Evolutionary conservation across 78 protist genomes (phyloP), one percentile per base, ranked within the genome.

Genomic region (Carpediemonas membranifera): DNA sequence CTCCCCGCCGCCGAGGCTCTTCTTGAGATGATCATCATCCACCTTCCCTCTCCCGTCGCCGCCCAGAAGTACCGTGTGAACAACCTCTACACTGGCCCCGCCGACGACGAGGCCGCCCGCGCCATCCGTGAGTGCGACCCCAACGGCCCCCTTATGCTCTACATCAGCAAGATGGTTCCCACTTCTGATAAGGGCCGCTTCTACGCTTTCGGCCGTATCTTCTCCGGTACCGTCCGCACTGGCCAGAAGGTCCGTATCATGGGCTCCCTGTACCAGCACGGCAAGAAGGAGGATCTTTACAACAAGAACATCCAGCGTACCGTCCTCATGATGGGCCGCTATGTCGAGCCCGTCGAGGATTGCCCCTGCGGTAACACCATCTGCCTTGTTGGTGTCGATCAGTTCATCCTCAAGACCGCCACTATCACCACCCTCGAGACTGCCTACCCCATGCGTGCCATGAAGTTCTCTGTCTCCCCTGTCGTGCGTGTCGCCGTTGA

Each of bases 131-230:
- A 28, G 31, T 81, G 87, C 68, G 84, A 81, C 36, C 81, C 83
- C 30, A 31, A 75, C 24, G 98, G 90, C 21, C 98, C 98, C 16
- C 81, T 95, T 34, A 73, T 91, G 86, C 68, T 94, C 88, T 97
- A 94, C 92, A 86, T 94, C 62, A 82, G 94, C 70, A 94, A 97
- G 93, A 93, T 97, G 98, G 93, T 97, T 35, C 99, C 99, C 59
- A 78, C 95, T 33, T 36, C 80, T 31, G 96, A 91, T 82, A 88
- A 83, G 75, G 92, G 96, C 41, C 89, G 98, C 67, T 94, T 96
- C 98, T 85, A 74, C 82, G 98, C 98, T 41, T 92, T 96, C 85
- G 99, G 99, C 62, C 96, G 99, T 81, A 98, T 96, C 62, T 96
- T 92, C 91, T 79, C 98, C 5, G 99, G 99, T 31, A 77, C 76